Conservation (phyloP, 148 eudicot species). For the Vaccinium corymbosum region DNA sequence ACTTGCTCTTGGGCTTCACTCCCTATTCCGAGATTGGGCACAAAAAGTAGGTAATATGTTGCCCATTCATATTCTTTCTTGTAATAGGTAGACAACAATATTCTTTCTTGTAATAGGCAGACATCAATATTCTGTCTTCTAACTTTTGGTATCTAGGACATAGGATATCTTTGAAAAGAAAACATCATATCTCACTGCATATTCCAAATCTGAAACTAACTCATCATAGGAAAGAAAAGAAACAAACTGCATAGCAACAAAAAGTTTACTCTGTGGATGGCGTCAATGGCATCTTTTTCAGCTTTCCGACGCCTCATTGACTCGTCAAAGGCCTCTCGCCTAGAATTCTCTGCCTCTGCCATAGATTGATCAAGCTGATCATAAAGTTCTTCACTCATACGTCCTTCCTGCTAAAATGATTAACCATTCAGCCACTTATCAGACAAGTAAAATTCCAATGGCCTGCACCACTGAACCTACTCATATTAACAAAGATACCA, state of each 20-base stretch:
- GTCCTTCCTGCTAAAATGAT: conserved; percentile 42
- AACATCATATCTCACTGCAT: background rate
- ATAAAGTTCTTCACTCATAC: conserved; percentile 43
- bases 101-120: conserved; percentile 3
- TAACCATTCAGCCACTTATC: background rate
- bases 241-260: background rate
- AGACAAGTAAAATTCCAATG: background rate
- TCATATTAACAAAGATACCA: background rate
- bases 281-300: conserved; percentile 61
- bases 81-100: background rate
- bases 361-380: conserved; percentile 61
- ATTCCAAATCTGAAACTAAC: conserved; percentile 7
- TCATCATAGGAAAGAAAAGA: background rate
- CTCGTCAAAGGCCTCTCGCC: conserved; percentile 69
- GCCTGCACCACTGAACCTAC: background rate
- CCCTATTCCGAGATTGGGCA: background rate
- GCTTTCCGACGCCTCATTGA: conserved; percentile 65
- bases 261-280: conserved; percentile 55
- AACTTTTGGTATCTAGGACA: background rate
- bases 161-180: background rate
- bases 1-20: background rate
- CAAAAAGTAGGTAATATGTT: background rate
- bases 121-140: background rate
- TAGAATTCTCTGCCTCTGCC: conserved; percentile 57
- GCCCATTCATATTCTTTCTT: background rate